Conservation (phyloP, 2,329 filamentous ascomycete species). For the Colletotrichum sp. region DNA sequence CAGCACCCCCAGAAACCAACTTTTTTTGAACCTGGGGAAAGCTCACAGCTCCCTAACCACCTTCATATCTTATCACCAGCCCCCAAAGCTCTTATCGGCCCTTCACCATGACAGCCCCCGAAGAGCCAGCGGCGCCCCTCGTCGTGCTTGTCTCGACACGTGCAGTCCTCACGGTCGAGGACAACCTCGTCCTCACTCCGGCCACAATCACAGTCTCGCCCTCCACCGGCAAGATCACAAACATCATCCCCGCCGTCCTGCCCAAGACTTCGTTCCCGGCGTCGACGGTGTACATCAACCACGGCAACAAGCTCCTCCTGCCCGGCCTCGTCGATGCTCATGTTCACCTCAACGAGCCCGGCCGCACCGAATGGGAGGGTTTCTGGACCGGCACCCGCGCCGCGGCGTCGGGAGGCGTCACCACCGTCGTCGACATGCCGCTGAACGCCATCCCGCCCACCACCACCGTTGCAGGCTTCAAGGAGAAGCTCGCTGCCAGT, state of each 20-base stretch:
- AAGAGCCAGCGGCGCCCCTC: constrained; percentile 45
- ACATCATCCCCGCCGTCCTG: constrained; percentile 76
- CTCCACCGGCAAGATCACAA: constrained; percentile 81
- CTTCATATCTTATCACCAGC: not conserved
- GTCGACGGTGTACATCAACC: constrained; percentile 77
- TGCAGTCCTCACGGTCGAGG: constrained; percentile 76
- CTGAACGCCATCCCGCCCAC: constrained; percentile 96
- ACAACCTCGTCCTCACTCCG: constrained; percentile 70
- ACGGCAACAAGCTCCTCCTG: constrained; percentile 83
- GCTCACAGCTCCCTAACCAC: not conserved
- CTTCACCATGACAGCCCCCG: constrained; percentile 34
- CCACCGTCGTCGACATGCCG: constrained; percentile 97
- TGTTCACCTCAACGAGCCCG: constrained; percentile 96
- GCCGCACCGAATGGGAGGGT: constrained; percentile 97
- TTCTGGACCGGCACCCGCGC: constrained; percentile 95
- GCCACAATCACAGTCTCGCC: constrained; percentile 84
- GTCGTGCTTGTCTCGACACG: constrained; percentile 84
- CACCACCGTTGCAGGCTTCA: constrained; percentile 81
- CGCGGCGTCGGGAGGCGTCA: constrained; percentile 94
- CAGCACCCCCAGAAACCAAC: not conserved
- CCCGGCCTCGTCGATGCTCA: constrained; percentile 96
- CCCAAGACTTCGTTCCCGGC: constrained; percentile 76
- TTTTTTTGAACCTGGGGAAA: not conserved
- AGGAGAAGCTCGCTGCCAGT: constrained; percentile 85
- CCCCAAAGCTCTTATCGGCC: not conserved